Evolutionary conservation across 1,284 basidiomycete genomes (phyloP).

Genomic region (Fomitopsis pinicola): DNA sequence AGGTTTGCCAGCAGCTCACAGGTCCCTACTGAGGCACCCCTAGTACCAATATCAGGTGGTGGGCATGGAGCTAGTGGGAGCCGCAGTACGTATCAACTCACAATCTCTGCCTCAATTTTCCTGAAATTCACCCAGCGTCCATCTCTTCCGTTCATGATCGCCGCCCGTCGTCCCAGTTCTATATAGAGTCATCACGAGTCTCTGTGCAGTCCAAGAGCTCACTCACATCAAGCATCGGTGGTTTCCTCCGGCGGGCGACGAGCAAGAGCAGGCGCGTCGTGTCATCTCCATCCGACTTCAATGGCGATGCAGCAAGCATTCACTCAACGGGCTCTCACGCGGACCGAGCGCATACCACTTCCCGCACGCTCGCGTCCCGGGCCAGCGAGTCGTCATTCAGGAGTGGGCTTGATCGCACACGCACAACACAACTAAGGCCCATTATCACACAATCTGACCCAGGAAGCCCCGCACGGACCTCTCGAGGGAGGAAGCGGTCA

Average conservation of each 20-base stretch:
- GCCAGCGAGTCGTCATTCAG: slow-evolving; percentile 46
- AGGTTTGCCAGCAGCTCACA: slow-evolving; percentile 54
- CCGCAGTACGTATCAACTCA: slow-evolving; percentile 15
- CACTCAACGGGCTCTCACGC: slow-evolving; percentile 45
- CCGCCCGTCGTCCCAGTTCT: slow-evolving; percentile 47
- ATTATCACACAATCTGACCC: slow-evolving; percentile 13
- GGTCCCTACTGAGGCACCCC: slow-evolving; percentile 54
- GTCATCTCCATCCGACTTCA: slow-evolving; percentile 35
- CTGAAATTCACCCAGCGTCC: slow-evolving; percentile 17
- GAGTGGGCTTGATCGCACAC: slow-evolving; percentile 38
- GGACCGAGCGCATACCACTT: slow-evolving; percentile 34
- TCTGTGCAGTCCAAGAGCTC: slow-evolving; percentile 62
- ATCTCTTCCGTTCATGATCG: slow-evolving; percentile 25
- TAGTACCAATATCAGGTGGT: slow-evolving; percentile 45
- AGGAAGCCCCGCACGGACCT: slow-evolving; percentile 14
- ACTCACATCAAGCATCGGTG: slow-evolving; percentile 53
- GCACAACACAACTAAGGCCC: slow-evolving; percentile 14
- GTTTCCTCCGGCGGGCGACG: slow-evolving; percentile 53
- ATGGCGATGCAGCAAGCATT: slow-evolving; percentile 49
- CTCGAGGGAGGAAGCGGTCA: slow-evolving; percentile 39
- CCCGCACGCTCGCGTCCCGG: slow-evolving; percentile 41
- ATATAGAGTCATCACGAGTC: slow-evolving; percentile 44
- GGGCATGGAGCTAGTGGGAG: slow-evolving; percentile 12
- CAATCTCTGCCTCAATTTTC: neutral
- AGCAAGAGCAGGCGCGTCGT: slow-evolving; percentile 45